Evolutionary conservation across 768 basidiomycete genomes (phyloP).

Genomic region (Russula abietina): DNA sequence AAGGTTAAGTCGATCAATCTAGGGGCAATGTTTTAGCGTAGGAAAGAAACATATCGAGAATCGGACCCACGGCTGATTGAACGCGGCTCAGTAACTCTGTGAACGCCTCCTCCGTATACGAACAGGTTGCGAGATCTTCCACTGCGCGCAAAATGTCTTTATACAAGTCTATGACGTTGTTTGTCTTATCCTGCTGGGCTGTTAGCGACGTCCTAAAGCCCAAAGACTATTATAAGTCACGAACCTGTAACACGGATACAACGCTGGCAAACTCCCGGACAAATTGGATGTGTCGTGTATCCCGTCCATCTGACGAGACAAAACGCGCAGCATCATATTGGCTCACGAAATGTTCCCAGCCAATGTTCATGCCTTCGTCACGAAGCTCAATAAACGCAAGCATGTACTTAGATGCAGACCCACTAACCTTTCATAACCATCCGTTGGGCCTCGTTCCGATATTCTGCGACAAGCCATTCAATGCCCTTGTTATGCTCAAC

Average conservation of each 20-base stretch:
- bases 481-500: conserved; percentile 88
- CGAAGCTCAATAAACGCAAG: background rate
- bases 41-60: background rate
- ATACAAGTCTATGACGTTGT: conserved; percentile 86
- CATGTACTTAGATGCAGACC: background rate
- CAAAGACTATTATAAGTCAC: conserved; percentile 11
- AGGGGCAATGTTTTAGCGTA: conserved; percentile 1
- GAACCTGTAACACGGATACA: conserved; percentile 82
- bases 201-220: background rate
- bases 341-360: conserved; percentile 96
- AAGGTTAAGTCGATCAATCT: conserved; percentile 92
- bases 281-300: conserved; percentile 88
- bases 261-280: conserved; percentile 93
- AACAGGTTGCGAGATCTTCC: conserved; percentile 82
- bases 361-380: conserved; percentile 77
- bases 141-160: conserved; percentile 79
- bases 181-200: conserved; percentile 75
- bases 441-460: conserved; percentile 85
- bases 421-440: conserved; percentile 83
- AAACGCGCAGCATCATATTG: conserved; percentile 83
- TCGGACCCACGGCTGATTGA: conserved; percentile 67
- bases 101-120: conserved; percentile 81
- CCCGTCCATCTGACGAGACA: conserved; percentile 68
- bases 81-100: conserved; percentile 68
- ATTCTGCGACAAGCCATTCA: conserved; percentile 91